Evolutionary conservation across 805 yeast species (phyloP).

Genomic region (Scheffersomyces stipitis): DNA sequence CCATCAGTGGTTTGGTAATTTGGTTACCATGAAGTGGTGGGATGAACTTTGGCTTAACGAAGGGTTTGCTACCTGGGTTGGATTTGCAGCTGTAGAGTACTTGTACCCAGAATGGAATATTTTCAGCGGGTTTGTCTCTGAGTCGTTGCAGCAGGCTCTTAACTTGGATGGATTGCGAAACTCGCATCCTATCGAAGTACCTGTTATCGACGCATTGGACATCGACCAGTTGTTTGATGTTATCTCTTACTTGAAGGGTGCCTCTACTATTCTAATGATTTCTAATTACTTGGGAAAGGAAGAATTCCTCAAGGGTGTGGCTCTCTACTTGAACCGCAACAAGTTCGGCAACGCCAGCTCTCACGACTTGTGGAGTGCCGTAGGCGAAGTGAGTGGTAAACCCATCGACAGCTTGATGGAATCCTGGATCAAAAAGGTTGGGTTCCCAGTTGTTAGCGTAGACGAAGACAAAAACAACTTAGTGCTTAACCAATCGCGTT

Average conservation of each 20-base stretch:
- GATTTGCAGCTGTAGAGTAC: constrained; percentile 65
- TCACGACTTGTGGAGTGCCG: constrained; percentile 67
- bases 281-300: constrained; percentile 70
- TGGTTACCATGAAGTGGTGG: constrained; percentile 94
- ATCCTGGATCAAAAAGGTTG: constrained; percentile 71
- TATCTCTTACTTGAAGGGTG: constrained; percentile 80
- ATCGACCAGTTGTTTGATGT: constrained; percentile 81
- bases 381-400: constrained; percentile 60
- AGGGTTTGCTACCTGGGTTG: constrained; percentile 88
- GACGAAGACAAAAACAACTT: constrained; percentile 35
- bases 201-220: constrained; percentile 74
- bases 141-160: constrained; percentile 51
- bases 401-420: constrained; percentile 62
- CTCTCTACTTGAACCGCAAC: constrained; percentile 62
- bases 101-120: constrained; percentile 83
- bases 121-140: constrained; percentile 55
- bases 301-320: constrained; percentile 69
- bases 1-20: constrained; percentile 90
- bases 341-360: constrained; percentile 72
- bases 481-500: constrained; percentile 56
- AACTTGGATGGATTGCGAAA: constrained; percentile 56
- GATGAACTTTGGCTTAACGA: constrained; percentile 88
- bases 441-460: constrained; percentile 69
- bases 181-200: constrained; percentile 83
- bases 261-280: constrained; percentile 75